phyloP scores from a whole-genome alignment of 805 yeast genomes.

The Candida germanica region DNA sequence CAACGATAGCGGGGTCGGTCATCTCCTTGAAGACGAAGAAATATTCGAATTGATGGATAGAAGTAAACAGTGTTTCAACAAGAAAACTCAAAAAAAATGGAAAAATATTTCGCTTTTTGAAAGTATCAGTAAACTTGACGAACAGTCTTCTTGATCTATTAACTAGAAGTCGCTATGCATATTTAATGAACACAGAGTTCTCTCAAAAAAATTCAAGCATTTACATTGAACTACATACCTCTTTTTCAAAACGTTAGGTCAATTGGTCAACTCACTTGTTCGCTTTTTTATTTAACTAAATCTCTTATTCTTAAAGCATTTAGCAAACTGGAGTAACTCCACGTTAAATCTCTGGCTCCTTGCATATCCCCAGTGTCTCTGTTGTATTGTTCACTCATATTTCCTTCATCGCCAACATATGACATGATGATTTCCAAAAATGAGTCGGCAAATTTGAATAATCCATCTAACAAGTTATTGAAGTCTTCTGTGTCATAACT shows the following conservation, averaged over 20 bases:
- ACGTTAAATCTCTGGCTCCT: constrained; percentile 84
- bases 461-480: constrained; percentile 40
- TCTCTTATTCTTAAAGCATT: constrained; percentile 63
- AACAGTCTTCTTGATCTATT: no score
- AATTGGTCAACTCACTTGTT: no score
- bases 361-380: constrained; percentile 76
- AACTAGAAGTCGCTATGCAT: no score
- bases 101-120: constrained; percentile 34
- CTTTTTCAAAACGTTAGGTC: no score
- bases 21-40: constrained; percentile 23
- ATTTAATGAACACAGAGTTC: no score
- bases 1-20: constrained; percentile 3
- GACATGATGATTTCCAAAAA: constrained; percentile 56
- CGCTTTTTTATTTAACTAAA: no score
- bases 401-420: constrained; percentile 64
- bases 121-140: constrained; percentile 35
- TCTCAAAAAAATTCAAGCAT: no score
- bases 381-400: constrained; percentile 87
- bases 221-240: no score
- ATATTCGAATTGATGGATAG: constrained; percentile 42
- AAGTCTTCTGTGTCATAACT: constrained; percentile 43
- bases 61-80: constrained; percentile 24
- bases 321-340: constrained; percentile 85
- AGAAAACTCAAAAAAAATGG: constrained; percentile 18
- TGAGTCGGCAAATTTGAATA: constrained; percentile 63